Base-by-base conservation (phyloP, 2,329 filamentous ascomycete genomes). In the Xylariaceae sp. region DNA sequence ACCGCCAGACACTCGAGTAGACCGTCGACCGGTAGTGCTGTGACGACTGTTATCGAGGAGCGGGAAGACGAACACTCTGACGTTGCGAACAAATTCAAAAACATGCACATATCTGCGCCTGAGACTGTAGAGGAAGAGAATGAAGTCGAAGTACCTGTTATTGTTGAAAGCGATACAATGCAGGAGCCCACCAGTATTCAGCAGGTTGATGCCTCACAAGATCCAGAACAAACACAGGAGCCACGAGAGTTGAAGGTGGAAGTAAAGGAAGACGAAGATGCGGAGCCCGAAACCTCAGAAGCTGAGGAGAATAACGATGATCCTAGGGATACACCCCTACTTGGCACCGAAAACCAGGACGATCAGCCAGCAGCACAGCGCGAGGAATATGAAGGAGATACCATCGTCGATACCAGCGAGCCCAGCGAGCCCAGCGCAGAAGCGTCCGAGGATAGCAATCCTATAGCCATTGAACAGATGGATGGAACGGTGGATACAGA, bases 1-100 rank as follows among this genome's bases (percentile, higher is more conserved):
- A 91, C 88, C 4, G 82, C 90, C 59, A 78, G 89, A 49, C 89
- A 95, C 62, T 75, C 88, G 54, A 86, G 87, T 61, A 90, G 83
- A 49, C 85, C 87, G 18, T 91, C 87, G 12, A 84, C 85, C 12
- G 84, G 87, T 37, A 88, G 83, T 39, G 78, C 83, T 4, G 85
- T 95, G 16, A 81, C 83, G 1, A 93, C 88, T 0, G 89, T 95
- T 12, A 76, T 88, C 28, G 89, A 95, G 60, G 81, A 88, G 37
- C 83, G 87, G 41, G 89, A 94, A 55, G 89, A 95, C 45, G 80
- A 85, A 15, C 54, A 66, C 15, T 64, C 67, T 2, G 67, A 71
- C 18, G 62, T 76, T 17, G 64, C 69, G 16, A 65, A 65, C 41
- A 73, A 64, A 50, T 52, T 80, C 36, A 68, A 60, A 43, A 59